A percentile compares a stretch with the other conserved stretches of the same genome.
phyloP scores from a whole-genome alignment of 495 filamentous ascomycete species.

The Daldinia decipiens region DNA sequence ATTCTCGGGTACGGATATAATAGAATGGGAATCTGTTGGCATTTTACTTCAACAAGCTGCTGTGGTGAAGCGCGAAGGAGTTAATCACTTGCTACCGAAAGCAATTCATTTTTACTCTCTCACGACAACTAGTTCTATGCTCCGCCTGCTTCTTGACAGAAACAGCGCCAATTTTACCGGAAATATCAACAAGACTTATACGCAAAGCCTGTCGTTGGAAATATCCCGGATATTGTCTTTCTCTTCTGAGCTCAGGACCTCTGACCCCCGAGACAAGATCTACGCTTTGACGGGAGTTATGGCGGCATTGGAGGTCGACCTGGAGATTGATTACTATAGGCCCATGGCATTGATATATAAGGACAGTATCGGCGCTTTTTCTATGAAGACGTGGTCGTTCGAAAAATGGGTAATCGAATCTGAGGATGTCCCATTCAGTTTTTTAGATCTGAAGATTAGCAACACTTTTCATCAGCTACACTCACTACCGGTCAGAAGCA shows the following conservation, averaged over 20 bases:
- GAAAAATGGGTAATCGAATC: background rate
- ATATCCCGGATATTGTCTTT: constrained; percentile 2
- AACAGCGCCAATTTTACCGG: background rate
- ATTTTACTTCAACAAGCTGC: constrained; percentile 4
- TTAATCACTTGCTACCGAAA: background rate
- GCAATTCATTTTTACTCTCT: constrained; percentile 9
- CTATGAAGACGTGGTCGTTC: background rate
- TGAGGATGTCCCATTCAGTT: background rate
- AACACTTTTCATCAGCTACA: too few species aligned
- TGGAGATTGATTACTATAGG: background rate
- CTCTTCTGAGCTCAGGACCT: constrained; percentile 1
- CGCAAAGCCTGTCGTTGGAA: background rate
- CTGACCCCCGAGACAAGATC: constrained; percentile 4
- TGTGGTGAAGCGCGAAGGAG: background rate
- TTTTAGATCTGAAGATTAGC: too few species aligned
- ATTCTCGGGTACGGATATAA: constrained; percentile 2
- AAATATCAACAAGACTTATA: background rate
- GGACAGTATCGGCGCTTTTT: background rate
- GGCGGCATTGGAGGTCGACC: background rate
- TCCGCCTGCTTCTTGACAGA: constrained; percentile 3
- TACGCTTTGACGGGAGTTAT: background rate
- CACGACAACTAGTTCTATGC: constrained; percentile 5
- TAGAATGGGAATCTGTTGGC: constrained; percentile 4
- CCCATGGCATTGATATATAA: background rate
- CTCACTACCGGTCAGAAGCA: too few species aligned